Evolutionary conservation across 2,329 filamentous ascomycete genomes (phyloP), one percentile per base, ranked within the genome.

Genomic region (Tolypocladium sp.): DNA sequence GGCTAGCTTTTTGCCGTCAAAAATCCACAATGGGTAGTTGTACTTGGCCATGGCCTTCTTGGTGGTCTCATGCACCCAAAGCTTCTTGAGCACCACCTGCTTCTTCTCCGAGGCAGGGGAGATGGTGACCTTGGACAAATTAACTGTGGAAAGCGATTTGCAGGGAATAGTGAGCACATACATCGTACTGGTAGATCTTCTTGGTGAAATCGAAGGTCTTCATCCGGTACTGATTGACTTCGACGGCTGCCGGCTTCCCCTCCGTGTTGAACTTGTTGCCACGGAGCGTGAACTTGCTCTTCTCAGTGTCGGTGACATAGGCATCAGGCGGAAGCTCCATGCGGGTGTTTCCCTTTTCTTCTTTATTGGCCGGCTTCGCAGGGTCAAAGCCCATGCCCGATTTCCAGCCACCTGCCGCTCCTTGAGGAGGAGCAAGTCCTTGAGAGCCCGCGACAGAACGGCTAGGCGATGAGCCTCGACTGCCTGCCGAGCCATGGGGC

Each of bases 111-210:
- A 76, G 10, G 85, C 85, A 1, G 80, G 84, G 2, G 86, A 83
- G 51, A 93, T 80, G 4, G 80, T 69, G 33, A 96, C 77, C 89
- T 91, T 27, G 42, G 42, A 20, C 33, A 13, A 4, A 12, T 58
- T 66, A 69, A 59, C 25, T 30, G 55, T 38, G 6, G 20, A 35
- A n/a, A n/a, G 8, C 53, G 20, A 55, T 52, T 13, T 13, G 9
- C 60, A n/a, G 27, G 9, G 38, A 44, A 35, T 56, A 81, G 88
- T 81, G 20, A 37, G 49, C 4, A 53, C 49, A 7, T 76, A 92
- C 90, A 75, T 96, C 91, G 66, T 93, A 97, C 69, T 97, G 92
- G 62, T 86, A 86, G 27, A 97, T 83, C 0, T 83, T 82, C 15
- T 78, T 81, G 2, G 72, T 78, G 0, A 85, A 85, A 58, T 75